Evolutionary conservation across 345 rosid species (phyloP).

Genomic region (Moricandia moricandioides): DNA sequence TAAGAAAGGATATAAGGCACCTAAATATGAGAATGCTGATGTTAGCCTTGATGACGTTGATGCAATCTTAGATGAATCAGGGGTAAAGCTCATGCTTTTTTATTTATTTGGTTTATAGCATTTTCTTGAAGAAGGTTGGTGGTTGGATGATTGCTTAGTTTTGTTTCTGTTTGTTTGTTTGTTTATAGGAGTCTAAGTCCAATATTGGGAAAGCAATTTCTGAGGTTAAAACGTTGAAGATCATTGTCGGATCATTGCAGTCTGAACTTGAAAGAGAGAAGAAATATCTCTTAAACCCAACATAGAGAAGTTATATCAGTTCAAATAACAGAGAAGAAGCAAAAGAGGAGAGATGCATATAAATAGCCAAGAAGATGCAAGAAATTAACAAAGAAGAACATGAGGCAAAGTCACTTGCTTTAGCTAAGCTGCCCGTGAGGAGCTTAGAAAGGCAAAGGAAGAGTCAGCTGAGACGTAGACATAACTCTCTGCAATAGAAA

Average conservation of each 20-base stretch:
- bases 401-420: conserved; percentile 62
- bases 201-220: no score
- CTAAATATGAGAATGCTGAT: conserved; percentile 70
- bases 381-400: conserved; percentile 47
- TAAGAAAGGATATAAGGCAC: conserved; percentile 91
- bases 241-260: no score
- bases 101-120: not conserved
- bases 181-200: conserved; percentile 47
- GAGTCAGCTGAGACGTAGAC: no score
- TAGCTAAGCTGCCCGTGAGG: not conserved
- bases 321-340: no score
- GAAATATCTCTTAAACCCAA: no score
- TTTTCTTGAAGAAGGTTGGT: not conserved
- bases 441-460: no score
- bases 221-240: no score
- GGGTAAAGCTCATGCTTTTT: conserved; percentile 44
- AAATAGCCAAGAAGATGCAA: no score
- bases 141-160: conserved; percentile 18
- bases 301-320: no score
- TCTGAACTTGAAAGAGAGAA: no score
- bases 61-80: conserved; percentile 71
- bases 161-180: conserved; percentile 16
- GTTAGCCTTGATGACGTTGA: conserved; percentile 82
- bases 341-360: conserved; percentile 71
- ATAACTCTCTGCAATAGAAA: no score